phyloP scores from a whole-genome alignment of 192 early-diverging fungal genomes.

The Podila verticillata region DNA sequence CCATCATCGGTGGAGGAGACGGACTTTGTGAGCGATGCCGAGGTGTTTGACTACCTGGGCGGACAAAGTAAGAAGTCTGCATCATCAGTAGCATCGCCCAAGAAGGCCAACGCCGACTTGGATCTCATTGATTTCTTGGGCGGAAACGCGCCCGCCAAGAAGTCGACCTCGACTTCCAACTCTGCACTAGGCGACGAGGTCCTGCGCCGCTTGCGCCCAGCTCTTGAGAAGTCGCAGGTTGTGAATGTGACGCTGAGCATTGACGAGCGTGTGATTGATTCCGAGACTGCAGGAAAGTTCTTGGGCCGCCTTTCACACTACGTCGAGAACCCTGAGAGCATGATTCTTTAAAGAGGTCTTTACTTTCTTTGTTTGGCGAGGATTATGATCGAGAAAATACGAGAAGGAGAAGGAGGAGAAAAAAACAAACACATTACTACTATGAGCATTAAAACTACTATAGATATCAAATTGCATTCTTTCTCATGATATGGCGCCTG shows the following conservation, averaged over 20 bases:
- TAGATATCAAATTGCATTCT: no score
- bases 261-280: constrained; percentile 53
- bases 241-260: constrained; percentile 60
- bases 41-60: constrained; percentile 52
- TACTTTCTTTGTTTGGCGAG: no score
- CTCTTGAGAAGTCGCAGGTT: constrained; percentile 38
- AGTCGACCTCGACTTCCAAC: constrained; percentile 34
- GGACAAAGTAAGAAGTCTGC: constrained; percentile 23
- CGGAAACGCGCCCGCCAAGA: constrained; percentile 43
- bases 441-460: no score
- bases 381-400: no score
- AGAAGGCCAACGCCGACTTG: constrained; percentile 44
- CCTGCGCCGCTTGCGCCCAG: constrained; percentile 31
- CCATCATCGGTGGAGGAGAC: constrained; percentile 40
- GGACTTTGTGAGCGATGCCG: constrained; percentile 34
- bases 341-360: constrained; percentile 40
- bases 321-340: constrained; percentile 59
- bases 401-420: no score
- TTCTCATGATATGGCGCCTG: no score
- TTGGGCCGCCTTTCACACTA: constrained; percentile 62
- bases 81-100: constrained; percentile 35
- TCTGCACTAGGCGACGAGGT: constrained; percentile 45
- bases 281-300: constrained; percentile 55
- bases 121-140: constrained; percentile 62
- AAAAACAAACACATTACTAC: no score